Conservation (phyloP, 305 asterid genomes). For the Ajuga reptans region DNA sequence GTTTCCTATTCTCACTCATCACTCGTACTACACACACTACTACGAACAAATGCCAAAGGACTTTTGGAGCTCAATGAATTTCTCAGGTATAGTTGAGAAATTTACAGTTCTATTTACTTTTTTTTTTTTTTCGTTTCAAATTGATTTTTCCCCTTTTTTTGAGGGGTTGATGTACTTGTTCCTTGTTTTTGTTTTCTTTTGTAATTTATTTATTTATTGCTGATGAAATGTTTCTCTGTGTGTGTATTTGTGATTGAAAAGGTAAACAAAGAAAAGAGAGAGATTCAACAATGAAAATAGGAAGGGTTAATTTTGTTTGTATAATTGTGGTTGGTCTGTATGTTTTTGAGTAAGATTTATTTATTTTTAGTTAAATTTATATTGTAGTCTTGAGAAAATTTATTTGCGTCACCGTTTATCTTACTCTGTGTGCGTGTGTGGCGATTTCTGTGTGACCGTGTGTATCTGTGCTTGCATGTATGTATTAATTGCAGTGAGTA, state of each 20-base stretch:
- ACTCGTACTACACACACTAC: no score
- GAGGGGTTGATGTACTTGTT: background rate
- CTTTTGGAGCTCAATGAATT: background rate
- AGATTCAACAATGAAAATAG: background rate
- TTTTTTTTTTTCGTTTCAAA: background rate
- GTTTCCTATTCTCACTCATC: slow-evolving; percentile 18
- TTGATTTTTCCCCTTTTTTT: background rate
- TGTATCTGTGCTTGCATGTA: slow-evolving; percentile 19
- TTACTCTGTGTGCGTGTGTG: background rate
- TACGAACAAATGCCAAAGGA: no score
- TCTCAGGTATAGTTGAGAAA: slow-evolving; percentile 4
- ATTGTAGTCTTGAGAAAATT: background rate
- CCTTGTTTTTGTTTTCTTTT: no score
- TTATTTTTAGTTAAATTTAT: background rate
- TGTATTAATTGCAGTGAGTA: background rate
- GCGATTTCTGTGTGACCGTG: background rate
- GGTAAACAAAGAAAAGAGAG: background rate
- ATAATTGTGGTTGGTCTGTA: background rate
- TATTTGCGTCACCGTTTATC: background rate
- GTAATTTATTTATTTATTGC: background rate
- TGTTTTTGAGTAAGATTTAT: background rate
- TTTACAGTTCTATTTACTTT: background rate
- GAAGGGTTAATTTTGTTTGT: background rate
- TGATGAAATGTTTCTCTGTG: background rate
- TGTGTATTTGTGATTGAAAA: background rate